Evolutionary conservation across 768 basidiomycete species (phyloP).

Genomic region (Symmetrospora coprosmae): DNA sequence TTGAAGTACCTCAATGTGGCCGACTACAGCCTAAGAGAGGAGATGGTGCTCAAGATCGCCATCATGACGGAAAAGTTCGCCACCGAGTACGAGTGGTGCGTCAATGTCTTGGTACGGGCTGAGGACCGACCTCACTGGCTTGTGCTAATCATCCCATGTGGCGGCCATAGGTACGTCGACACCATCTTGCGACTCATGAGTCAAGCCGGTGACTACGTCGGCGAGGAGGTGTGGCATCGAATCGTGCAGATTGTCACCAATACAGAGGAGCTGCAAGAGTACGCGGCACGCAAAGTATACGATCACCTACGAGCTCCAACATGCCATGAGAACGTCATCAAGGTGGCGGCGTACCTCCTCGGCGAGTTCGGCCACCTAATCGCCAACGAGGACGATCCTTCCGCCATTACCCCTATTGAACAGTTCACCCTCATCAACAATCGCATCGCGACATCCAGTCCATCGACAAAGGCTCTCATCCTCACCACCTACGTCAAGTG

Average conservation of each 20-base stretch:
- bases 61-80: constrained; percentile 99
- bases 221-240: constrained; percentile 99
- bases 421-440: constrained; percentile 89
- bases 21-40: constrained; percentile 88
- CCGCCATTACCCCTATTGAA: constrained; percentile 46
- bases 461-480: constrained; percentile 76
- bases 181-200: constrained; percentile 91
- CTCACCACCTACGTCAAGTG: constrained; percentile 98
- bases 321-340: constrained; percentile 70
- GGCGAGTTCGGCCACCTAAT: constrained; percentile 98
- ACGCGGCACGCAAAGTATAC: constrained; percentile 82
- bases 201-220: constrained; percentile 86
- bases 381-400: constrained; percentile 72
- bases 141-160: no score
- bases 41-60: constrained; percentile 98
- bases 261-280: constrained; percentile 91
- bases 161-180: constrained; percentile 56
- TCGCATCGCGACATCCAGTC: constrained; percentile 61
- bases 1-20: constrained; percentile 87
- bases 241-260: constrained; percentile 94
- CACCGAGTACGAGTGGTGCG: constrained; percentile 43
- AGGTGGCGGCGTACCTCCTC: constrained; percentile 90
- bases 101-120: neutral
- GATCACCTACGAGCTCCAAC: constrained; percentile 61
- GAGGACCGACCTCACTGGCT: constrained; percentile 62